These are phyloP conservation scores for Cyberlindnera maritima DNA, from an alignment of 805 yeast species.

Conservation along the genomic window DNA sequence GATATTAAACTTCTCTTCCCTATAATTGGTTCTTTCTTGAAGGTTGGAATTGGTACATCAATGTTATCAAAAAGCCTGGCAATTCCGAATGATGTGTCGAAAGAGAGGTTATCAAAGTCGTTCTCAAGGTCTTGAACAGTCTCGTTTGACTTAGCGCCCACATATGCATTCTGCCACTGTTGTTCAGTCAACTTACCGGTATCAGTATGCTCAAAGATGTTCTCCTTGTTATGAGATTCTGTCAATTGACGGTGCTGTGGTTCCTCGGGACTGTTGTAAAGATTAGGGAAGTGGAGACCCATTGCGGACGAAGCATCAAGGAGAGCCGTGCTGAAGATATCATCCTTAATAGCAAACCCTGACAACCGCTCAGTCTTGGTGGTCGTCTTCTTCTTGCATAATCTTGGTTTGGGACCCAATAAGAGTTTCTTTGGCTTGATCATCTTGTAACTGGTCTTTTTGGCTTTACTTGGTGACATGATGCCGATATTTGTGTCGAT, in stretches of 20 bases:
- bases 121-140: neutral
- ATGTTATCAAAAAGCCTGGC: constrained; percentile 4
- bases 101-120: constrained; percentile 2
- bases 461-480: neutral
- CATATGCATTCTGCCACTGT: neutral
- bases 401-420: neutral
- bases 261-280: neutral
- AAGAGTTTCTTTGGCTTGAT: neutral
- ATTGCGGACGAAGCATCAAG: neutral
- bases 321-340: neutral
- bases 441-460: neutral
- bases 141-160: neutral
- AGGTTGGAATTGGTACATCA: constrained; percentile 1
- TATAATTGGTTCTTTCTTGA: neutral
- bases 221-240: constrained; percentile 3
- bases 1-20: neutral
- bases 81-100: constrained; percentile 12
- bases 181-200: neutral
- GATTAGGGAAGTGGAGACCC: neutral
- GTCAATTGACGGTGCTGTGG: neutral
- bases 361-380: neutral
- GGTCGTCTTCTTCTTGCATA: neutral
- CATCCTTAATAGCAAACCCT: neutral
- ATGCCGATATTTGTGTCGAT: too few relatives aligned
- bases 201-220: neutral